Evolutionary conservation across 306 rosid species (phyloP).

Genomic region (Ormosia semicastrata): DNA sequence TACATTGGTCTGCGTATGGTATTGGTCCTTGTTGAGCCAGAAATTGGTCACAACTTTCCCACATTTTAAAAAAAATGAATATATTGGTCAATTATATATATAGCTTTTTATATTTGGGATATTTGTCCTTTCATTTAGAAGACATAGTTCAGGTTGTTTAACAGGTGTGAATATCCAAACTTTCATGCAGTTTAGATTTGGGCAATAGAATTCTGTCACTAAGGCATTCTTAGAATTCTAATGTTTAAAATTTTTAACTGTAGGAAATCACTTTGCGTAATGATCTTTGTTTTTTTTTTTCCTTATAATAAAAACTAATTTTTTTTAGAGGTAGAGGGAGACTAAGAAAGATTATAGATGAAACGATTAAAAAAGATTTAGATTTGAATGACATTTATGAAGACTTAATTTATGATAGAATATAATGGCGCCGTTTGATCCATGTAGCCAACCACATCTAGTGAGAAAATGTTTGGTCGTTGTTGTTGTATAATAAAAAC

Average conservation of each 20-base stretch:
- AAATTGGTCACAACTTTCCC: background rate
- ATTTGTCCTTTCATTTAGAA: background rate
- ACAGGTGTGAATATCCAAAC: background rate
- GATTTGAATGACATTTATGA: too few relatives aligned
- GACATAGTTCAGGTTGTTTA: background rate
- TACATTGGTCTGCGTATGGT: background rate
- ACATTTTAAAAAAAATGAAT: background rate
- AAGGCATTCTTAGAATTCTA: background rate
- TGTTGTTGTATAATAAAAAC: too few relatives aligned
- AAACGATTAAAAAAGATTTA: too few relatives aligned
- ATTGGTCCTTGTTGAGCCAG: background rate
- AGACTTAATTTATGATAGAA: too few relatives aligned
- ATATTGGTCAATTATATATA: too few relatives aligned
- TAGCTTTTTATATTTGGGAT: background rate
- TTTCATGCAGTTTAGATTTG: background rate
- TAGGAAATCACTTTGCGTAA: background rate
- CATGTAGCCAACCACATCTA: too few relatives aligned
- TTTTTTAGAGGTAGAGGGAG: too few relatives aligned
- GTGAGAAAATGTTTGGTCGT: too few relatives aligned
- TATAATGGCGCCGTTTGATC: too few relatives aligned
- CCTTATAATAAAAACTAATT: too few relatives aligned
- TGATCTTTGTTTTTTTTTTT: too few relatives aligned
- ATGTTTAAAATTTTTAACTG: background rate
- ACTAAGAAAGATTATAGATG: too few relatives aligned
- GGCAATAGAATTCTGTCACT: background rate